Evolutionary conservation across 2,329 filamentous ascomycete species (phyloP).

Genomic region (Cladosporium sp.): DNA sequence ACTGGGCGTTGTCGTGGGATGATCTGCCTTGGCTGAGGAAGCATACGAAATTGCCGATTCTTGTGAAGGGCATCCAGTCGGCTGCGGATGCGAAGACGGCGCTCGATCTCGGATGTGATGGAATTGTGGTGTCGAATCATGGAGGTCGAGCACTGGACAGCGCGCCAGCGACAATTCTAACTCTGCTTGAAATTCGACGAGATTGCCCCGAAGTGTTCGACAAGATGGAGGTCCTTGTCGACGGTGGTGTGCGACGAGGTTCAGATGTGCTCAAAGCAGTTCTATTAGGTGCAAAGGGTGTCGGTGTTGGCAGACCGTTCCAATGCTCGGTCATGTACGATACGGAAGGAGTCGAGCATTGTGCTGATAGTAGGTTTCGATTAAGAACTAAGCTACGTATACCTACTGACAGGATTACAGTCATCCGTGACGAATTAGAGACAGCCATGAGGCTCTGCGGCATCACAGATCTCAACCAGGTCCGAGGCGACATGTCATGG

Average conservation of each 20-base stretch:
- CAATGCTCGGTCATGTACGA: constrained; percentile 60
- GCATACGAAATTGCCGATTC: constrained; percentile 49
- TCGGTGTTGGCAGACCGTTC: constrained; percentile 58
- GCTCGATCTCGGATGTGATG: constrained; percentile 39
- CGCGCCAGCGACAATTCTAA: constrained; percentile 51
- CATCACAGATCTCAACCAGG: constrained; percentile 56
- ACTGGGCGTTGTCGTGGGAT: constrained; percentile 49
- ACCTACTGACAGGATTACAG: constrained; percentile 21
- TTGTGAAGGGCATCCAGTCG: constrained; percentile 42
- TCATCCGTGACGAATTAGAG: constrained; percentile 56
- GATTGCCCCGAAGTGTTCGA: constrained; percentile 58
- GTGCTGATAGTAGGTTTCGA: constrained; percentile 51
- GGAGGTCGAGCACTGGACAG: constrained; percentile 50
- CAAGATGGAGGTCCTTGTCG: constrained; percentile 58
- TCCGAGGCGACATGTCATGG: constrained; percentile 53
- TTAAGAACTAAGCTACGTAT: background rate
- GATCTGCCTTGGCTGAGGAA: constrained; percentile 44
- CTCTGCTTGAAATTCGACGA: constrained; percentile 60
- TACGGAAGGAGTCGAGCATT: constrained; percentile 46
- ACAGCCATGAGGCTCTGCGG: constrained; percentile 65
- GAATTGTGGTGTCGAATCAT: constrained; percentile 52
- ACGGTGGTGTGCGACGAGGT: constrained; percentile 61
- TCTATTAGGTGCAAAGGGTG: constrained; percentile 59
- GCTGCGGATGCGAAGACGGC: constrained; percentile 41
- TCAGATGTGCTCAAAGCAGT: constrained; percentile 65